phyloP scores from a whole-genome alignment of 805 yeast species.

The Ogataea ramenticola region DNA sequence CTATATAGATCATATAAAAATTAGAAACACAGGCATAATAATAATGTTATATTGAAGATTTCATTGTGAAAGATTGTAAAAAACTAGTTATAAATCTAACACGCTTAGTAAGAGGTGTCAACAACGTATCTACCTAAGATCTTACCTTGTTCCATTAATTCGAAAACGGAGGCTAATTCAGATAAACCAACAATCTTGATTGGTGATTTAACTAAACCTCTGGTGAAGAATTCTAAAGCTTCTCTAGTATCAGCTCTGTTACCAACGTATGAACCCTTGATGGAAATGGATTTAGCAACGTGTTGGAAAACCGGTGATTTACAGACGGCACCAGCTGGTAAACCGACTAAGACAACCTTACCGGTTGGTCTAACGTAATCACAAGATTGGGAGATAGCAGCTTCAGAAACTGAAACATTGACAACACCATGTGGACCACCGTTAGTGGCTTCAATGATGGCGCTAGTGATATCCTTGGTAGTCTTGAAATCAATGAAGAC shows the following conservation, averaged over 20 bases:
- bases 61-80: background rate
- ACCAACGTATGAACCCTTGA: conserved; percentile 54
- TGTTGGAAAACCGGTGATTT: conserved; percentile 44
- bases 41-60: background rate
- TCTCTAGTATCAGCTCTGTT: conserved; percentile 55
- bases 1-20: background rate
- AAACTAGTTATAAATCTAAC: background rate
- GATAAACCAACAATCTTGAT: conserved; percentile 49
- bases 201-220: conserved; percentile 47
- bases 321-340: conserved; percentile 55
- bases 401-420: conserved; percentile 45
- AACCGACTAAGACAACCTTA: conserved; percentile 54
- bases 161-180: conserved; percentile 39
- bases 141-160: conserved; percentile 54
- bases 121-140: conserved; percentile 60
- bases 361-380: conserved; percentile 43
- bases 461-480: conserved; percentile 32
- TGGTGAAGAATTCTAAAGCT: conserved; percentile 46
- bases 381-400: conserved; percentile 37
- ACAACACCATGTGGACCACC: conserved; percentile 49
- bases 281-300: conserved; percentile 47
- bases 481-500: conserved; percentile 36
- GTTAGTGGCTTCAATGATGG: conserved; percentile 32
- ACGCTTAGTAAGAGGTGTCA: conserved; percentile 22
- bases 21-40: too few species aligned